A percentile compares a stretch with the other conserved stretches of the same genome.
These are phyloP conservation scores for Cubamyces lactineus DNA, from an alignment of 768 basidiomycete genomes.

Conservation along the genomic window DNA sequence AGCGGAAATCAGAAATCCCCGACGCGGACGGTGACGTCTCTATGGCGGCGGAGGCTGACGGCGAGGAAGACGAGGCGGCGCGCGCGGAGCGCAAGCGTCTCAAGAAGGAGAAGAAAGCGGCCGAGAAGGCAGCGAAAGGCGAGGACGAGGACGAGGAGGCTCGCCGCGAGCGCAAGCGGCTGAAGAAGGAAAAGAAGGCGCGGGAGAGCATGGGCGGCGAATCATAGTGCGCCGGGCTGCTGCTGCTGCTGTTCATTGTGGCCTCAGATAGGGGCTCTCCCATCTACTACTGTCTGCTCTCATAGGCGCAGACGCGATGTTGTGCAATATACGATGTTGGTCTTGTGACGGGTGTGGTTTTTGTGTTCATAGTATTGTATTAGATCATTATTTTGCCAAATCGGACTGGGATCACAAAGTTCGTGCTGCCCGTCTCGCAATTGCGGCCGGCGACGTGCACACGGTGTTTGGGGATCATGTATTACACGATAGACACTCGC, in stretches of 20 bases:
- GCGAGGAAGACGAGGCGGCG: conserved; percentile 48
- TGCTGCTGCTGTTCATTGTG: not conserved
- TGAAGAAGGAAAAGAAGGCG: conserved; percentile 41
- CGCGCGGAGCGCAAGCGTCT: conserved; percentile 36
- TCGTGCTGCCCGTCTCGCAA: no score
- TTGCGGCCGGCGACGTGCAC: no score
- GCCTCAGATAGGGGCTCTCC: no score
- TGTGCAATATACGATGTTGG: conserved; percentile 23
- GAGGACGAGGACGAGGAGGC: conserved; percentile 52
- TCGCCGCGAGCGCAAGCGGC: conserved; percentile 35
- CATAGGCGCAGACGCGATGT: not conserved
- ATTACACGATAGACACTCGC: no score
- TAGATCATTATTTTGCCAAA: conserved; percentile 1
- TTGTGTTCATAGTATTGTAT: conserved; percentile 16
- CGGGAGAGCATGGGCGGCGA: conserved; percentile 45
- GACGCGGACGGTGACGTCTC: conserved; percentile 49
- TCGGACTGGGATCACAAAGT: not conserved
- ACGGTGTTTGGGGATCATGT: no score
- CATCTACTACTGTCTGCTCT: no score
- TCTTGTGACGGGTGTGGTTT: conserved; percentile 10
- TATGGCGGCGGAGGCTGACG: conserved; percentile 47
- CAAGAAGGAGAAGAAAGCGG: conserved; percentile 39
- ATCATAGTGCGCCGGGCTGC: conserved; percentile 20
- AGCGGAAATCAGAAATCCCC: conserved; percentile 68
- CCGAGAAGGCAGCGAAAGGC: conserved; percentile 53